Evolutionary conservation across 306 rosid species (phyloP).

Genomic region (Potentilla sterilis): DNA sequence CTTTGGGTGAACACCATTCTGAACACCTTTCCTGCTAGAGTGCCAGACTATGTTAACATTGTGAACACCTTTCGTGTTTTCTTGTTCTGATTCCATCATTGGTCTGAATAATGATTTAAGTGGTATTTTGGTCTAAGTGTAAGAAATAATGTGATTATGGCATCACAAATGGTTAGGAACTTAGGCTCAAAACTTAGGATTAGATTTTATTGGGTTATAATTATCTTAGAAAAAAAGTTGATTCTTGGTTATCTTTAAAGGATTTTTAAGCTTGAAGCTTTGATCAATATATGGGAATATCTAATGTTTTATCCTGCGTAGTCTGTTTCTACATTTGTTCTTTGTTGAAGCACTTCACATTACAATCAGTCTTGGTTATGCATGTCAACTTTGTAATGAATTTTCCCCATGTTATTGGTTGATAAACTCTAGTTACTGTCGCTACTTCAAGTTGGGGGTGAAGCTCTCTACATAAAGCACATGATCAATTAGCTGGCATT

Average conservation of each 20-base stretch:
- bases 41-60: neutral
- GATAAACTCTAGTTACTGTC: constrained; percentile 2
- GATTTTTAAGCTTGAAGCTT: neutral
- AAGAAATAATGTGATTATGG: neutral
- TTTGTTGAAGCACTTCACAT: neutral
- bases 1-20: neutral
- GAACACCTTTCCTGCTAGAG: neutral
- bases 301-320: neutral
- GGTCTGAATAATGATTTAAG: neutral
- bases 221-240: neutral
- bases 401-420: neutral
- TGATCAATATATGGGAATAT: neutral
- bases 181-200: neutral
- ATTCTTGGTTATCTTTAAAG: neutral
- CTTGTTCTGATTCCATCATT: neutral
- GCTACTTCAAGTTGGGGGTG: too few species aligned
- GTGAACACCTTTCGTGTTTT: neutral
- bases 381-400: neutral
- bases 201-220: neutral
- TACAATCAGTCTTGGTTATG: neutral
- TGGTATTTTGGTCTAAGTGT: neutral
- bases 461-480: too few species aligned
- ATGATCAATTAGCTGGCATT: neutral
- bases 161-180: neutral
- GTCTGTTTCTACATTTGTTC: neutral